Conservation (phyloP, 2,329 filamentous ascomycete genomes). For the Apiospora marii region DNA sequence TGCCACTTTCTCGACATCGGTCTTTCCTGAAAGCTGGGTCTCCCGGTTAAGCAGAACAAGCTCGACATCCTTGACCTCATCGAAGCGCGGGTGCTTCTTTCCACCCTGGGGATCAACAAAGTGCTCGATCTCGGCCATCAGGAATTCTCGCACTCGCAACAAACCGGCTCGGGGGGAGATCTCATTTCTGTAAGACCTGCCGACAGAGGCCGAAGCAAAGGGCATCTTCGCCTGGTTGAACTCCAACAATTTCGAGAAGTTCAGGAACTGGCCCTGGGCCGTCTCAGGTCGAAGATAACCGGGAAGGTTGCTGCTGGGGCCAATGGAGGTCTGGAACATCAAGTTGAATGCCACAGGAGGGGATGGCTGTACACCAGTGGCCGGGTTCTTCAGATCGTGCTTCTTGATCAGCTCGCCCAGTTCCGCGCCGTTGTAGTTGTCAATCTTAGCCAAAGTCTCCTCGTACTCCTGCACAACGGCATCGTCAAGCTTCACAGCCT, state of each 20-base stretch:
- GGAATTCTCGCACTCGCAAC: conserved; percentile 92
- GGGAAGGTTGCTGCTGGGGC: conserved; percentile 85
- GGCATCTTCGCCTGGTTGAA: conserved; percentile 97
- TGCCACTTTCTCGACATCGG: conserved; percentile 73
- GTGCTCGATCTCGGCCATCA: conserved; percentile 99
- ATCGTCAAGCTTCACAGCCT: conserved; percentile 87
- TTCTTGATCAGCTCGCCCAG: conserved; percentile 89
- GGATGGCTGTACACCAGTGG: conserved; percentile 76
- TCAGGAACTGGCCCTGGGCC: conserved; percentile 96
- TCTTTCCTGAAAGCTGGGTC: conserved; percentile 87
- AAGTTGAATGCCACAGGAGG: conserved; percentile 94
- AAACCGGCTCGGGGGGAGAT: conserved; percentile 94
- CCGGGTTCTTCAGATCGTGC: conserved; percentile 89
- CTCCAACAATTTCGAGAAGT: conserved; percentile 83
- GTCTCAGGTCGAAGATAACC: conserved; percentile 94
- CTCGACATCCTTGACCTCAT: conserved; percentile 83
- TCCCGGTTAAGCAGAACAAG: conserved; percentile 84
- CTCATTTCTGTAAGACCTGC: conserved; percentile 98
- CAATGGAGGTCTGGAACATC: conserved; percentile 97
- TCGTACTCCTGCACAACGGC: conserved; percentile 88
- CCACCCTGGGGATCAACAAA: conserved; percentile 93
- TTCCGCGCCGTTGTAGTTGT: conserved; percentile 90
- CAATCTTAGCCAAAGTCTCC: conserved; percentile 88
- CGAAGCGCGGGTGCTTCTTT: conserved; percentile 92
- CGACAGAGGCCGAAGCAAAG: conserved; percentile 95